These are phyloP conservation scores for Pontederia paniculata DNA, from an alignment of 176 grass and related monocot genomes.

Conservation along the genomic window DNA sequence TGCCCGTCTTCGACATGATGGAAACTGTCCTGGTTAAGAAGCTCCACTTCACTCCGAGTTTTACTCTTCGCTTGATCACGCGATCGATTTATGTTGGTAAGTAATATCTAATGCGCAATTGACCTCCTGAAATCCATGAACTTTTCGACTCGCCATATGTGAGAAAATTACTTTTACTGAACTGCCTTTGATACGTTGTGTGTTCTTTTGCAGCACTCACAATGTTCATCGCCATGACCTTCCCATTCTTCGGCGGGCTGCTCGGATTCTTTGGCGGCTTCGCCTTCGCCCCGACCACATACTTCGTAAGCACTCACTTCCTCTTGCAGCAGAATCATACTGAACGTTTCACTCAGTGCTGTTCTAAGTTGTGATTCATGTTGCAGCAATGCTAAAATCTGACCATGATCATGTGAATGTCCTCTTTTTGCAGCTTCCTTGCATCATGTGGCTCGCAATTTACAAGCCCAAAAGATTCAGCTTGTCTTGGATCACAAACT, in stretches of 20 bases:
- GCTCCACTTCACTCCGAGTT: background rate
- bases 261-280: slow-evolving; percentile 5
- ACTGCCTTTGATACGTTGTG: background rate
- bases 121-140: too few species aligned
- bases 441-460: slow-evolving; percentile 3
- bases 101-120: background rate
- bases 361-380: too few species aligned
- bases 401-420: background rate
- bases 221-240: background rate
- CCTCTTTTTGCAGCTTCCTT: slow-evolving; percentile 4
- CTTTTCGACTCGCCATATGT: background rate
- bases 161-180: background rate
- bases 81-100: background rate
- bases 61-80: background rate
- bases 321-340: too few species aligned
- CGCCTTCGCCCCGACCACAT: slow-evolving; percentile 1
- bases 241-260: slow-evolving; percentile 1
- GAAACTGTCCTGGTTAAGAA: slow-evolving; percentile 4
- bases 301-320: slow-evolving; percentile 2
- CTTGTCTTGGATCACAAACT: slow-evolving; percentile 7
- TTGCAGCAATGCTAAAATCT: background rate
- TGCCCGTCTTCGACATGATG: slow-evolving; percentile 6
- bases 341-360: too few species aligned
- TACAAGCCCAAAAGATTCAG: slow-evolving; percentile 3
- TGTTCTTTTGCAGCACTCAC: slow-evolving; percentile 5